Conservation (phyloP, 23 red algal genomes). For the Gracilaria caudata region DNA sequence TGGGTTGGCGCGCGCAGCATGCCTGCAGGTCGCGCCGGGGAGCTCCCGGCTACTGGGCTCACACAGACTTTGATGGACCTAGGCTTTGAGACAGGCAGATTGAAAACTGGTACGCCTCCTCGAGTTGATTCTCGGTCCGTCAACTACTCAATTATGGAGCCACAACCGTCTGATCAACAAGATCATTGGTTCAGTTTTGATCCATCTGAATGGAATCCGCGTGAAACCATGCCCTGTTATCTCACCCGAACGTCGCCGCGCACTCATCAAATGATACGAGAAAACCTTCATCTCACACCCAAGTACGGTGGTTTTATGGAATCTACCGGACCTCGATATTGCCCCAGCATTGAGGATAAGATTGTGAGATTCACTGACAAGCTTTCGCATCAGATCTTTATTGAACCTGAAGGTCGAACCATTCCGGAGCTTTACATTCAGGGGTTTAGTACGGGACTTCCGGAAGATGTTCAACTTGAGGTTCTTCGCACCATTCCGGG, state of each 20-base stretch:
- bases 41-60: slow-evolving; percentile 86
- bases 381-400: slow-evolving; percentile 92
- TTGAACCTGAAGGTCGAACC: slow-evolving; percentile 97
- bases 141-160: slow-evolving; percentile 87
- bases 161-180: slow-evolving; percentile 82
- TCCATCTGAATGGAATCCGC: slow-evolving; percentile 83
- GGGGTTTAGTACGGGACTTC: slow-evolving; percentile 94
- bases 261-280: slow-evolving; percentile 95
- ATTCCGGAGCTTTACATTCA: slow-evolving; percentile 97
- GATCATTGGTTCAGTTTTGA: slow-evolving; percentile 99
- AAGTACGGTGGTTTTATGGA: slow-evolving; percentile 99
- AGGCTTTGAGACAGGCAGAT: slow-evolving; percentile 92
- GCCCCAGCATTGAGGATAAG: slow-evolving; percentile 98
- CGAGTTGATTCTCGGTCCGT: slow-evolving; percentile 86
- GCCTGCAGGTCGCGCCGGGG: slow-evolving; percentile 95
- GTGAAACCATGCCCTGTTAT: slow-evolving; percentile 89
- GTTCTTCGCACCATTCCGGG: slow-evolving; percentile 96
- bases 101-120: slow-evolving; percentile 98
- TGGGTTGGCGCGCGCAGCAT: slow-evolving; percentile 96
- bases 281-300: slow-evolving; percentile 94
- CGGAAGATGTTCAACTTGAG: slow-evolving; percentile 91
- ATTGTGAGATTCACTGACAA: slow-evolving; percentile 95
- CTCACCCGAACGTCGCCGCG: slow-evolving; percentile 87
- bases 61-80: slow-evolving; percentile 84
- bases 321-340: slow-evolving; percentile 92